Percentiles rank a stretch among this genome's conserved stretches.
Conservation (phyloP, 192 early-diverging fungal species). For the Podila horticola region DNA sequence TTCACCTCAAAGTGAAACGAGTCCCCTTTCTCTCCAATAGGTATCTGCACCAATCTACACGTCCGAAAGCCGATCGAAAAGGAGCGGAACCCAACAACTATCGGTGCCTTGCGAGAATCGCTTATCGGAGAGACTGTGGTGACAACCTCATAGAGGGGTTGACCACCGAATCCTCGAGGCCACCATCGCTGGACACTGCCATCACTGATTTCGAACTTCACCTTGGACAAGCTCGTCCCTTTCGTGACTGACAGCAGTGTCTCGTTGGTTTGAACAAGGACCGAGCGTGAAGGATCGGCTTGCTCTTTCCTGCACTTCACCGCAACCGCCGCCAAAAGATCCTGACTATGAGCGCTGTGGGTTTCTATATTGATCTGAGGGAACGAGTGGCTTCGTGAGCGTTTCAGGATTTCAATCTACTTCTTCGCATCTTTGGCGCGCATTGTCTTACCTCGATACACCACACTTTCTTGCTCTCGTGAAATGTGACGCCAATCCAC, state of each 20-base stretch:
- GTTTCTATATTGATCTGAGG: too few species aligned
- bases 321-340: too few species aligned
- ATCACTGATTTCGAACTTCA: background rate
- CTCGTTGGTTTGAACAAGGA: background rate
- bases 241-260: background rate
- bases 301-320: too few species aligned
- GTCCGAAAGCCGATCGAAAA: conserved; percentile 48
- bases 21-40: conserved; percentile 31
- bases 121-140: background rate
- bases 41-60: conserved; percentile 42
- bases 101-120: background rate
- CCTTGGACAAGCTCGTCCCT: background rate
- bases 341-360: too few species aligned
- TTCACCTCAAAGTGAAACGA: conserved; percentile 64
- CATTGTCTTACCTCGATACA: conserved; percentile 14
- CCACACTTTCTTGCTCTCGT: conserved; percentile 1
- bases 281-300: too few species aligned
- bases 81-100: background rate
- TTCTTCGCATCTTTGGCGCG: too few species aligned
- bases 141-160: background rate
- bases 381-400: too few species aligned
- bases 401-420: too few species aligned
- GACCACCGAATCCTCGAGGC: conserved; percentile 30
- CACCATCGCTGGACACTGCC: conserved; percentile 19
- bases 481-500: background rate